Conservation (phyloP, 169 alveolate genomes). For the Theileria orientalis region DNA sequence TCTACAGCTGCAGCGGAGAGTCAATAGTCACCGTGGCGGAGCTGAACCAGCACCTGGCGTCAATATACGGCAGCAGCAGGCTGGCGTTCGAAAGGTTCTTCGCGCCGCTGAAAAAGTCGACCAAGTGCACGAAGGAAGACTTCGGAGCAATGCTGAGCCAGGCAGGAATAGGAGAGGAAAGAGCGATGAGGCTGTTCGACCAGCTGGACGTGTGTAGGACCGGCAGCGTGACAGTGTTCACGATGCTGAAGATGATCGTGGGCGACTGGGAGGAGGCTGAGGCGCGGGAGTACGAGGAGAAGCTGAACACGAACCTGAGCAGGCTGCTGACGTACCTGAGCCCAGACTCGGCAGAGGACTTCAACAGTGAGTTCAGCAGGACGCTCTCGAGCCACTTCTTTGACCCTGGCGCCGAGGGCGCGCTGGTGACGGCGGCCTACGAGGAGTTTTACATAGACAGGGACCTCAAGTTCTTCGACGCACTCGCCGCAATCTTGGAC, state of each 20-base stretch:
- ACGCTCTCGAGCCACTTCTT: constrained; percentile 15
- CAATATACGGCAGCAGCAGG: constrained; percentile 38
- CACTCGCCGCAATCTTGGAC: background rate
- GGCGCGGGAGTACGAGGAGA: constrained; percentile 40
- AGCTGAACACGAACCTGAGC: constrained; percentile 21
- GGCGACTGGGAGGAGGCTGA: constrained; percentile 57
- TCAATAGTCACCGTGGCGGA: constrained; percentile 17
- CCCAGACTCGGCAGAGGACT: constrained; percentile 16
- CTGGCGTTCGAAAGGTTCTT: constrained; percentile 50
- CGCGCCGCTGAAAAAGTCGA: constrained; percentile 35
- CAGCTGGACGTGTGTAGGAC: constrained; percentile 48
- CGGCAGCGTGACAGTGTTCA: constrained; percentile 46
- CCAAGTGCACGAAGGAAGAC: constrained; percentile 47
- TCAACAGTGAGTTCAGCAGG: constrained; percentile 13
- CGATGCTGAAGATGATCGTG: constrained; percentile 52
- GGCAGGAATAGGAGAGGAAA: constrained; percentile 41
- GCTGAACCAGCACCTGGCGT: constrained; percentile 17
- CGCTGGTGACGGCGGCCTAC: constrained; percentile 1
- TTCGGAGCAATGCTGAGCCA: constrained; percentile 8
- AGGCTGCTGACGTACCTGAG: constrained; percentile 30
- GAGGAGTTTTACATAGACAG: constrained; percentile 16
- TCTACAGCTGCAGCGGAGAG: constrained; percentile 49
- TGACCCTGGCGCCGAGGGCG: constrained; percentile 3
- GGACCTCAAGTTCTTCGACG: background rate
- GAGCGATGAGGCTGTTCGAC: constrained; percentile 21